Conservation (phyloP, 306 rosid species). For the Pueraria montana region DNA sequence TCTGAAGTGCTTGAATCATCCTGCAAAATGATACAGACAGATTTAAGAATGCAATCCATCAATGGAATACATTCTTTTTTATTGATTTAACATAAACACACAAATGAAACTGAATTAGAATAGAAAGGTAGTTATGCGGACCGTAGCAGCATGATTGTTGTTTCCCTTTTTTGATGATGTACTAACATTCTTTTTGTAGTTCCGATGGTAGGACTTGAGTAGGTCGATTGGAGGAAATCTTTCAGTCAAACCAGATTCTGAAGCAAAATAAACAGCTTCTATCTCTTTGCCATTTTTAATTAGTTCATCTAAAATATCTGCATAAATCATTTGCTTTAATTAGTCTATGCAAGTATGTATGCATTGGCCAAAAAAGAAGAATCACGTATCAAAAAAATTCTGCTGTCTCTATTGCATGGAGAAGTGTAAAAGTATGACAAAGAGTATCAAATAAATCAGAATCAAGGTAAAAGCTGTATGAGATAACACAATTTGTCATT, state of each 20-base stretch:
- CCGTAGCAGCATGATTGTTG: slow-evolving; percentile 65
- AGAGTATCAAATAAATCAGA: slow-evolving; percentile 5
- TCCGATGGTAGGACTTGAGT: slow-evolving; percentile 69
- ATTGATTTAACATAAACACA: neutral
- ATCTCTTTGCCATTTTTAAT: slow-evolving; percentile 78
- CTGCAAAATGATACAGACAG: slow-evolving; percentile 53
- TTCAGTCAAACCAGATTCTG: slow-evolving; percentile 81
- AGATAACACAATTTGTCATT: neutral
- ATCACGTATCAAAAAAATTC: neutral
- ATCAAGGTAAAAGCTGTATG: slow-evolving; percentile 14
- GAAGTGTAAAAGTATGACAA: neutral
- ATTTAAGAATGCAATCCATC: slow-evolving; percentile 30
- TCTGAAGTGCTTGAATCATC: slow-evolving; percentile 73
- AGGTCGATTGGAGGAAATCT: slow-evolving; percentile 69
- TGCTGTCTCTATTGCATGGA: neutral
- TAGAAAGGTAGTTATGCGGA: slow-evolving; percentile 49
- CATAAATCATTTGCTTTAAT: slow-evolving; percentile 34
- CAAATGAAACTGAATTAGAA: slow-evolving; percentile 9
- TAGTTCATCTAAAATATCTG: slow-evolving; percentile 84
- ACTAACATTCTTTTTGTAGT: slow-evolving; percentile 64
- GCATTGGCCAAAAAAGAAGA: slow-evolving; percentile 22
- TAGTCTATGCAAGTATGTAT: slow-evolving; percentile 13
- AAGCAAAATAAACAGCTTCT: slow-evolving; percentile 90
- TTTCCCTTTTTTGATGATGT: slow-evolving; percentile 61
- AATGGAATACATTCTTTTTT: neutral